Conservation (phyloP, 305 asterid genomes). For the Solanum chacoense region DNA sequence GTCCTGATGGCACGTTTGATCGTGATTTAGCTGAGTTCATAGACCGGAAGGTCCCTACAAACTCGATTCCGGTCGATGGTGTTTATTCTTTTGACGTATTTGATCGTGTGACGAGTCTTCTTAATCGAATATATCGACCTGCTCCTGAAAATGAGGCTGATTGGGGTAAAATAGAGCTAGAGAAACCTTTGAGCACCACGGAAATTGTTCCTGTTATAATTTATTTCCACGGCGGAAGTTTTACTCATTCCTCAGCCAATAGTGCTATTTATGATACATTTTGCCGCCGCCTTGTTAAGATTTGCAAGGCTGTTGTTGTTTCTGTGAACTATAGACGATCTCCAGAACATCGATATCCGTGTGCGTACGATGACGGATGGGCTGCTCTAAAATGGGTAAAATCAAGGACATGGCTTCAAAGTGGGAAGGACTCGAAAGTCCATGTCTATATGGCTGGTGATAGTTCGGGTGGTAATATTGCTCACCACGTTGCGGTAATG, state of each 20-base stretch:
- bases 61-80: constrained; percentile 17
- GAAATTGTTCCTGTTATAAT: constrained; percentile 25
- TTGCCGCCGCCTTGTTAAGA: constrained; percentile 18
- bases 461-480: constrained; percentile 27
- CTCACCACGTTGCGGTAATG: constrained; percentile 17
- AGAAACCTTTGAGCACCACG: constrained; percentile 11
- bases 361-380: constrained; percentile 26
- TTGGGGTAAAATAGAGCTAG: constrained; percentile 14
- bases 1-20: constrained; percentile 24
- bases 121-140: constrained; percentile 18
- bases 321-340: constrained; percentile 25
- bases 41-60: constrained; percentile 24
- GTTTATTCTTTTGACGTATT: constrained; percentile 27
- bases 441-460: constrained; percentile 21
- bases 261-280: constrained; percentile 27
- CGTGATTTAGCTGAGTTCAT: constrained; percentile 24
- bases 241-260: constrained; percentile 26
- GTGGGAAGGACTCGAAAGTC: constrained; percentile 21
- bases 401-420: constrained; percentile 18
- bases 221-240: constrained; percentile 32
- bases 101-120: constrained; percentile 16
- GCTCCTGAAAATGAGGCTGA: constrained; percentile 8
- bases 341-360: constrained; percentile 24
- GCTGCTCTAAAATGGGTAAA: constrained; percentile 19
- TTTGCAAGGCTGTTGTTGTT: constrained; percentile 23